Percentiles rank a stretch among this genome's conserved stretches.
These are phyloP conservation scores for Dichotomopilus funicola DNA, from an alignment of 2,329 filamentous ascomycete species.

Conservation along the genomic window DNA sequence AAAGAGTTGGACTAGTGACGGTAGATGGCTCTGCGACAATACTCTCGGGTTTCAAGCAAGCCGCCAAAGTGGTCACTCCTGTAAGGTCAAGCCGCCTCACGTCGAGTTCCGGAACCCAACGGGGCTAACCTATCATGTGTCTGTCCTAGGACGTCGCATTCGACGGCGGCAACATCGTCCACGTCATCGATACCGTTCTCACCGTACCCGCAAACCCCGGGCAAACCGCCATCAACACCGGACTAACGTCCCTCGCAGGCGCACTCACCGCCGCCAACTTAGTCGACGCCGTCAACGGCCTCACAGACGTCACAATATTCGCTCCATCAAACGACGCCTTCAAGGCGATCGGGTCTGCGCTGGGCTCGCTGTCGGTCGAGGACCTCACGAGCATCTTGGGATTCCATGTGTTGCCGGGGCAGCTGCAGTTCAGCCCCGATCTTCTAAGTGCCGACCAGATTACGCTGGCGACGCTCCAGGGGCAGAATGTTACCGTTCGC, in stretches of 20 bases:
- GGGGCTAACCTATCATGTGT: too few species aligned
- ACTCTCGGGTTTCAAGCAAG: conserved; percentile 19
- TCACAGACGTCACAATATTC: conserved; percentile 54
- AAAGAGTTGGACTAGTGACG: conserved; percentile 37
- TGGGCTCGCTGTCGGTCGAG: conserved; percentile 39
- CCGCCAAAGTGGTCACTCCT: conserved; percentile 13
- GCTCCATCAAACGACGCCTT: conserved; percentile 57
- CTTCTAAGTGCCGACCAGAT: conserved; percentile 12
- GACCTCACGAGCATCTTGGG: conserved; percentile 48
- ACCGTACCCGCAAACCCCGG: conserved; percentile 33
- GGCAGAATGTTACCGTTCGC: conserved; percentile 15
- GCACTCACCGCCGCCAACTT: conserved; percentile 42
- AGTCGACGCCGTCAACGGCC: conserved; percentile 34
- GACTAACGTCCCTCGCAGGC: conserved; percentile 39
- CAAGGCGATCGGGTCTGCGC: conserved; percentile 46
- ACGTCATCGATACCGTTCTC: conserved; percentile 45
- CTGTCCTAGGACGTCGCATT: conserved; percentile 33
- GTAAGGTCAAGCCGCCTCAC: conserved; percentile 11
- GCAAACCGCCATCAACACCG: conserved; percentile 17
- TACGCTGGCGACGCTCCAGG: conserved; percentile 15
- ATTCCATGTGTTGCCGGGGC: conserved; percentile 57
- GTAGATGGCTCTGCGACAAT: conserved; percentile 15
- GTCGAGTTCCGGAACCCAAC: too few species aligned
- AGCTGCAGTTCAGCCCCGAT: conserved; percentile 24
- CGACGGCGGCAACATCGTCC: conserved; percentile 47